phyloP scores from a whole-genome alignment of 345 rosid species.

The Eucalyptus cladocalyx region DNA sequence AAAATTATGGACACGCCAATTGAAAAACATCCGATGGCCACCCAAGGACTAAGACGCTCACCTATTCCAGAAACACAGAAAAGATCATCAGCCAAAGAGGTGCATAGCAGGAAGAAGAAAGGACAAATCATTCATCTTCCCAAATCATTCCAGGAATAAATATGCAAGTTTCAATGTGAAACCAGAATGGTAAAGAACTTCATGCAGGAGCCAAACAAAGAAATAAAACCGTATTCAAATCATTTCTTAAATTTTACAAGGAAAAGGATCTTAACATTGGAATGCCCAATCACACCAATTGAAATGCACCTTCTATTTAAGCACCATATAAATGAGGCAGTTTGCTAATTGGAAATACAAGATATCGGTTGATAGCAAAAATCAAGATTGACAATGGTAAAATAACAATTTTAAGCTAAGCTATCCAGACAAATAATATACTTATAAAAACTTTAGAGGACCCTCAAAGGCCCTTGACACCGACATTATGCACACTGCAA shows the following conservation, averaged over 20 bases:
- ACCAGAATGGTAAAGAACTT: neutral
- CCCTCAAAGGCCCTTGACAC: neutral
- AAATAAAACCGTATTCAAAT: neutral
- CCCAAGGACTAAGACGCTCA: constrained; percentile 96
- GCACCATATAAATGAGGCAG: neutral
- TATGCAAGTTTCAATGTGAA: neutral
- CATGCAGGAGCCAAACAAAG: neutral
- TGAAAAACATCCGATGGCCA: constrained; percentile 77
- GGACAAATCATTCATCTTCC: neutral
- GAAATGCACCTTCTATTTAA: neutral
- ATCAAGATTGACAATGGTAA: neutral
- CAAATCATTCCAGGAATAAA: neutral
- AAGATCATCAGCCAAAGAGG: neutral
- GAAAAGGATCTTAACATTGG: neutral
- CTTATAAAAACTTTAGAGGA: neutral
- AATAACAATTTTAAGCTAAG: neutral
- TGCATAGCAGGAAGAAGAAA: neutral
- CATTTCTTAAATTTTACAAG: neutral
- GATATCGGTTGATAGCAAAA: neutral
- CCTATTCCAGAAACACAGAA: constrained; percentile 28
- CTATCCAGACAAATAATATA: neutral
- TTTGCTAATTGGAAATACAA: neutral
- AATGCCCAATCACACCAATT: neutral
- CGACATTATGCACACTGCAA: neutral
- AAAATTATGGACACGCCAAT: constrained; percentile 84